Evolutionary conservation across 768 basidiomycete genomes (phyloP).

Genomic region (Crassisporium funariophilum): DNA sequence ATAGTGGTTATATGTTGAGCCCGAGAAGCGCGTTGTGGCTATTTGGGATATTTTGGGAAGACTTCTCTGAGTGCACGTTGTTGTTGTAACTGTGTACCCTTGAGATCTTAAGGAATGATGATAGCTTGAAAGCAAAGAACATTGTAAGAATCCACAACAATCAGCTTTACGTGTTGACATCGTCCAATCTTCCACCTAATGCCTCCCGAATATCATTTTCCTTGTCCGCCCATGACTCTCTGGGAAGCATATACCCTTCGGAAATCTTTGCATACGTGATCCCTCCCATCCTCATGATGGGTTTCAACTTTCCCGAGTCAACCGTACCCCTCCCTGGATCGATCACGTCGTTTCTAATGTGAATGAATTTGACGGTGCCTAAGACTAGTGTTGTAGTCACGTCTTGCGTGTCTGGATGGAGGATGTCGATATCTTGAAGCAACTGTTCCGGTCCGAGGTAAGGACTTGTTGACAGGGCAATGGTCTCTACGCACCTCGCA

Average conservation of each 20-base stretch:
- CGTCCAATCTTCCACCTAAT: too few relatives aligned
- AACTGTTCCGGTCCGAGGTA: constrained; percentile 40
- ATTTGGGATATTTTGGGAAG: too few relatives aligned
- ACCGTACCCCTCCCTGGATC: constrained; percentile 36
- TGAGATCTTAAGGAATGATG: too few relatives aligned
- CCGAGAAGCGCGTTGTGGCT: too few relatives aligned
- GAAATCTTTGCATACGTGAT: constrained; percentile 43
- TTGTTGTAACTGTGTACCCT: too few relatives aligned
- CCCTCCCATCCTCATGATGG: constrained; percentile 56
- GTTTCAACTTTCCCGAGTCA: constrained; percentile 50
- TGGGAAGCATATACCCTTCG: constrained; percentile 60
- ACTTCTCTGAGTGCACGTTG: too few relatives aligned
- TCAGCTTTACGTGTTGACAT: too few relatives aligned
- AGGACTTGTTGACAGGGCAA: neutral
- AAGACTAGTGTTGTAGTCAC: constrained; percentile 47
- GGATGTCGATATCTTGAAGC: constrained; percentile 43
- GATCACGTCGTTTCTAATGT: constrained; percentile 58
- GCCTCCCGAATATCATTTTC: constrained; percentile 22
- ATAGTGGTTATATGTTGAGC: too few relatives aligned
- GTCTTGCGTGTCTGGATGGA: constrained; percentile 34
- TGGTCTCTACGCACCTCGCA: constrained; percentile 42
- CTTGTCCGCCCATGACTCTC: constrained; percentile 51
- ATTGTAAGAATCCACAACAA: too few relatives aligned
- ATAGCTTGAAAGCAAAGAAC: too few relatives aligned
- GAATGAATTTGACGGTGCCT: constrained; percentile 57